Evolutionary conservation across 768 basidiomycete species (phyloP).

Genomic region (Macrolepiota dolichaula): DNA sequence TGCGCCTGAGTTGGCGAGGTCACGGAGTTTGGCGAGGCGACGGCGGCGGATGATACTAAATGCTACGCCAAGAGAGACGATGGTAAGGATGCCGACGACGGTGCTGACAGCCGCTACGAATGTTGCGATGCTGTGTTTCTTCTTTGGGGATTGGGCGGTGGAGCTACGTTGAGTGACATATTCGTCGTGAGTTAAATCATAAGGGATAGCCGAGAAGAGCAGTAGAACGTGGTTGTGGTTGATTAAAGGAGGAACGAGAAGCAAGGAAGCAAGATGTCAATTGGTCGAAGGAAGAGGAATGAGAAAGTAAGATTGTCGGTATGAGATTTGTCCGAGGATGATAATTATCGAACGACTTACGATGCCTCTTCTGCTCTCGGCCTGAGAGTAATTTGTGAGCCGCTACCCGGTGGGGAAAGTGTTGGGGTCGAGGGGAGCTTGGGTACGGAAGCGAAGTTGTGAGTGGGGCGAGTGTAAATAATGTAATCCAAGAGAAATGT

Average conservation of each 20-base stretch:
- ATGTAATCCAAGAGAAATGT: slow-evolving; percentile 49
- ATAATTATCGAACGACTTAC: neutral
- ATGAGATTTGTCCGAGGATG: slow-evolving; percentile 4
- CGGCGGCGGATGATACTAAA: slow-evolving; percentile 51
- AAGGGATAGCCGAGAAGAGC: neutral
- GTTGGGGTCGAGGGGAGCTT: neutral
- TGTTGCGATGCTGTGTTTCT: slow-evolving; percentile 36
- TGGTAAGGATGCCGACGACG: slow-evolving; percentile 45
- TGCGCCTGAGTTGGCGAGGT: slow-evolving; percentile 28
- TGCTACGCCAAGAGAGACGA: slow-evolving; percentile 45
- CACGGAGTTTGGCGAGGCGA: slow-evolving; percentile 34
- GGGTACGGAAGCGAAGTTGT: neutral
- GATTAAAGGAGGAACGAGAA: neutral
- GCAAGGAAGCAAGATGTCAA: neutral
- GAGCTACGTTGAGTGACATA: neutral
- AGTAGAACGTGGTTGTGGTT: neutral
- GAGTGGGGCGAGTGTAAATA: slow-evolving; percentile 28
- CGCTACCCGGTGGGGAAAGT: slow-evolving; percentile 6
- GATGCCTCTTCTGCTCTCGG: slow-evolving; percentile 4
- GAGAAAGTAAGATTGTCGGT: slow-evolving; percentile 14
- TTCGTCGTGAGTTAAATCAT: too few relatives aligned
- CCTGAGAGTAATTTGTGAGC: slow-evolving; percentile 10
- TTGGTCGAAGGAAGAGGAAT: neutral
- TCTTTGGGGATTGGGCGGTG: slow-evolving; percentile 19
- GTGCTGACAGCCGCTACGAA: slow-evolving; percentile 55